These are phyloP conservation scores for Oryza meridionalis DNA, from an alignment of 176 grass and related monocot genomes.

Conservation along the genomic window DNA sequence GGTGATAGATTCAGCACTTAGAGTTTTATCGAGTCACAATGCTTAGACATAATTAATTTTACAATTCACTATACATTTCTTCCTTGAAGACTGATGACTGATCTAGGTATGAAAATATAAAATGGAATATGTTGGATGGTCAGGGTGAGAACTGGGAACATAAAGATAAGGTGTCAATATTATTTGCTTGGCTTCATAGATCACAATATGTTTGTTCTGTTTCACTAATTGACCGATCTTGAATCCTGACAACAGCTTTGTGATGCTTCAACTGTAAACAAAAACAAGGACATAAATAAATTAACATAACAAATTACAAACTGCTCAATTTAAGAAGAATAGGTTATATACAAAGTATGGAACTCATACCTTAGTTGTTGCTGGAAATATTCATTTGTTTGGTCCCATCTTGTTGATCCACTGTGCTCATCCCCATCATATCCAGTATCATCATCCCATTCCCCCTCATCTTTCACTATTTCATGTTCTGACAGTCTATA, in stretches of 20 bases:
- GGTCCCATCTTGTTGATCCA: neutral
- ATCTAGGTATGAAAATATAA: neutral
- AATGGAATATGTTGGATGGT: neutral
- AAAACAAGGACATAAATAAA: neutral
- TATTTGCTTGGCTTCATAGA: neutral
- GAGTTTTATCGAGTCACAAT: neutral
- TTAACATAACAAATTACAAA: neutral
- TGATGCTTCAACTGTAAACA: neutral
- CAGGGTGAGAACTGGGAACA: neutral
- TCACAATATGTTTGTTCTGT: neutral
- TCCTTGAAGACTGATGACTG: neutral
- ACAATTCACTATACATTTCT: neutral
- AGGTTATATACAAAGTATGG: neutral
- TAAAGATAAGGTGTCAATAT: neutral
- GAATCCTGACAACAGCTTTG: neutral
- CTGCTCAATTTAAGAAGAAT: neutral
- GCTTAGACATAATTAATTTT: neutral
- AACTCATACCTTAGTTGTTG: neutral
- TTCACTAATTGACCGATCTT: neutral
- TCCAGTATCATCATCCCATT: neutral
- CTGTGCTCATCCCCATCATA: neutral
- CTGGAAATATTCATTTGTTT: neutral
- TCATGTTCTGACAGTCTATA: conserved; percentile 7
- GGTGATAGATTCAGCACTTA: neutral
- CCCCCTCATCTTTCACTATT: neutral